Evolutionary conservation across 345 rosid species (phyloP), one percentile per base, ranked within the genome.

Genomic region (Lagerstroemia speciosa): DNA sequence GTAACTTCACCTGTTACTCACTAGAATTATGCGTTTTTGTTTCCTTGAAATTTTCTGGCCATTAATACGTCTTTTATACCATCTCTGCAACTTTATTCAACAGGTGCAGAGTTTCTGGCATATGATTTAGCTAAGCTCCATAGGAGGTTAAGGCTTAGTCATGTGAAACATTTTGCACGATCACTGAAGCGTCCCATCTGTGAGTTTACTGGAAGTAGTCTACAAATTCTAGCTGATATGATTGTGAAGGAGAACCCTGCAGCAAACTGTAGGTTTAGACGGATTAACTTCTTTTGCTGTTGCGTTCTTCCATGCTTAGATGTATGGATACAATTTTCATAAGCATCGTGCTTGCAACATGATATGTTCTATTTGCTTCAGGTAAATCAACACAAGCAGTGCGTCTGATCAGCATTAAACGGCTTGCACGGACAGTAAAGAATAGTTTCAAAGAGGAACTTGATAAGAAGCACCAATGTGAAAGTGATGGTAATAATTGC

Each of bases 151-250:
- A 81, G 97, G 6, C 75, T 93, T 41, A 93, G 69, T 76, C 95
- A 82, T 27, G 34, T 93, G 69, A 93, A 91, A 72, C 89, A 83
- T 81, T 75, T 91, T 62, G 99, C 99, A 1, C 83, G 99, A 65
- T 83, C 86, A 58, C 46, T 86, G 24, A 75, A 79, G 73, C 77
- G 71, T 74, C 78, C 80, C 57, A 66, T 74, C 31, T 52, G 71
- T 27, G 70, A 75, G 72, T 68, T 70, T 58, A 48, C 65, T 31
- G 55, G 66, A 36, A 75, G 75, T 27, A 71, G 65, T 64, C 70
- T 73, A 46, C 73, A 30, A 67, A 74, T 74, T 65, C 68, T 67
- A 19, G 67, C 81, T 24, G 79, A 82, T 67, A 66, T 71, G 61
- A 57, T 71, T 15, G 68, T 73, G 66, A 73, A 71, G 24, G 79